Evolutionary conservation across 2,329 filamentous ascomycete genomes (phyloP).

Genomic region (Fusarium annulatum): DNA sequence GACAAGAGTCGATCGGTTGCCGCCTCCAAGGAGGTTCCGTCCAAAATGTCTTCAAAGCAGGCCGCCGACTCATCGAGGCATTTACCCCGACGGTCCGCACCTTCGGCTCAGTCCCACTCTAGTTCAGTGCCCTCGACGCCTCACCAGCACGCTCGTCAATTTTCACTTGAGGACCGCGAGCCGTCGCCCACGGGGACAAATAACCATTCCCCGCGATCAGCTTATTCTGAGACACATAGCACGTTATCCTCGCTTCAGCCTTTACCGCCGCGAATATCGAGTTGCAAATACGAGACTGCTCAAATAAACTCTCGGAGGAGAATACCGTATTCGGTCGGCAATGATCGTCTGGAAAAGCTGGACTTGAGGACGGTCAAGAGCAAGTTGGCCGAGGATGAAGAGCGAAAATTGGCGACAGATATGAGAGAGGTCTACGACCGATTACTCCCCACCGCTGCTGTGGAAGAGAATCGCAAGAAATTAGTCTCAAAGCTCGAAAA

Average conservation of each 20-base stretch:
- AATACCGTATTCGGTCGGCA: slow-evolving; percentile 92
- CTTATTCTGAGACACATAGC: slow-evolving; percentile 88
- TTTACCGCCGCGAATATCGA: slow-evolving; percentile 66
- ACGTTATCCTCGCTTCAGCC: slow-evolving; percentile 75
- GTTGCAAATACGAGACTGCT: slow-evolving; percentile 90
- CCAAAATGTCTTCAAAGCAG: slow-evolving; percentile 64
- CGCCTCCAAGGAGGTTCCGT: slow-evolving; percentile 64
- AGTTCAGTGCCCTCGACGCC: slow-evolving; percentile 95
- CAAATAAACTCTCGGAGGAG: slow-evolving; percentile 83
- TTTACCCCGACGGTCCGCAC: slow-evolving; percentile 46
- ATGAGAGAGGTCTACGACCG: slow-evolving; percentile 87
- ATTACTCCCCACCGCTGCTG: slow-evolving; percentile 83
- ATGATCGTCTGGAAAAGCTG: slow-evolving; percentile 78
- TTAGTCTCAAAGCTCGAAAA: slow-evolving; percentile 89
- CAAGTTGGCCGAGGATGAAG: slow-evolving; percentile 76
- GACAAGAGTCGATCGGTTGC: slow-evolving; percentile 72
- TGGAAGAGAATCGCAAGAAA: slow-evolving; percentile 78
- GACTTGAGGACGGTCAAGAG: slow-evolving; percentile 78
- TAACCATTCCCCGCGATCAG: slow-evolving; percentile 88
- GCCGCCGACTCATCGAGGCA: slow-evolving; percentile 47
- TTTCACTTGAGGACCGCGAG: slow-evolving; percentile 79
- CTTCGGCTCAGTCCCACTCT: slow-evolving; percentile 66
- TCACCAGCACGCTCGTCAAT: slow-evolving; percentile 85
- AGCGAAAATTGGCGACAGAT: slow-evolving; percentile 79
- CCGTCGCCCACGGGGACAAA: slow-evolving; percentile 82